Evolutionary conservation across 2,329 filamentous ascomycete species (phyloP).

Genomic region (Dryadomyces sulphureus): DNA sequence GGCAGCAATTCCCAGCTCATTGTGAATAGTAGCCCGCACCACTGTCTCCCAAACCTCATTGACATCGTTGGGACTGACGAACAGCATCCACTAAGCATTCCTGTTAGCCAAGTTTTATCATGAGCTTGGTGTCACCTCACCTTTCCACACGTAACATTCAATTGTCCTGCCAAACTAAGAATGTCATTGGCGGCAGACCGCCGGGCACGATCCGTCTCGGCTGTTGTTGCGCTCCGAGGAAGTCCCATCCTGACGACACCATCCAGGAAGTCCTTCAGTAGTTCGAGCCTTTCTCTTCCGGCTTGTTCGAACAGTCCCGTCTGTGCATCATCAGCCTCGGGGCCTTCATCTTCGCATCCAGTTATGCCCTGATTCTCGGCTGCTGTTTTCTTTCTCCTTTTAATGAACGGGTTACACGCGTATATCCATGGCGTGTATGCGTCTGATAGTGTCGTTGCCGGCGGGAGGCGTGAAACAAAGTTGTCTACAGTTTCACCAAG

Average conservation of each 20-base stretch:
- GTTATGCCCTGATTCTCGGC: slow-evolving; percentile 22
- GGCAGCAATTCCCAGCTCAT: slow-evolving; percentile 55
- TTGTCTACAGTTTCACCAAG: slow-evolving; percentile 14
- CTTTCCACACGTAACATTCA: slow-evolving; percentile 51
- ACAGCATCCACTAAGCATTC: slow-evolving; percentile 55
- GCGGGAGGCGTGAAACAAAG: slow-evolving; percentile 56
- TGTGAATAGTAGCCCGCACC: slow-evolving; percentile 50
- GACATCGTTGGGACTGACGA: slow-evolving; percentile 37
- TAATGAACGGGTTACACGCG: slow-evolving; percentile 48
- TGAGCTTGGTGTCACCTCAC: slow-evolving; percentile 18
- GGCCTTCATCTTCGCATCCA: slow-evolving; percentile 34
- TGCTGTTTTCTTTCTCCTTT: slow-evolving; percentile 18
- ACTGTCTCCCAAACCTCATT: slow-evolving; percentile 51
- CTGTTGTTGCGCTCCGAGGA: slow-evolving; percentile 21
- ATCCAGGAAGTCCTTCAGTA: slow-evolving; percentile 33
- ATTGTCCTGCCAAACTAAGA: slow-evolving; percentile 42
- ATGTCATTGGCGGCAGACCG: slow-evolving; percentile 38
- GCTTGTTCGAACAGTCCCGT: slow-evolving; percentile 33
- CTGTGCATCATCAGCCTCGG: slow-evolving; percentile 29
- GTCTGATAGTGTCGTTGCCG: slow-evolving; percentile 39
- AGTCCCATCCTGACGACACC: slow-evolving; percentile 25
- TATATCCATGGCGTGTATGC: slow-evolving; percentile 52
- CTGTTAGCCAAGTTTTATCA: not conserved
- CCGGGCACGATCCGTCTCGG: slow-evolving; percentile 34
- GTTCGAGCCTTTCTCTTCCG: slow-evolving; percentile 33